A percentile compares a stretch with the other conserved stretches of the same genome.
These are phyloP conservation scores for Solanum corneliomulleri DNA, from an alignment of 257 asterid genomes.

Conservation along the genomic window DNA sequence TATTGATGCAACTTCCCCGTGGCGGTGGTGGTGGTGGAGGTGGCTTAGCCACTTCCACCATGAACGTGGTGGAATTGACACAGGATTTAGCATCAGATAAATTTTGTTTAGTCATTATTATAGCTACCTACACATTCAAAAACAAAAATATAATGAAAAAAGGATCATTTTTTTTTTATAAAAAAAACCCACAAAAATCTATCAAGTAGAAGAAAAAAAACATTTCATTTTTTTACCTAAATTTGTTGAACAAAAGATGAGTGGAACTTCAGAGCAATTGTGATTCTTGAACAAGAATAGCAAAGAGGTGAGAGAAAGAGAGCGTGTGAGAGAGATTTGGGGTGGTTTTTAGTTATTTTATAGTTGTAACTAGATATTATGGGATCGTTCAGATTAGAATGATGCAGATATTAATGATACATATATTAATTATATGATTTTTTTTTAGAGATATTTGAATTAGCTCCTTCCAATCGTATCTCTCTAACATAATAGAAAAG, in stretches of 20 bases:
- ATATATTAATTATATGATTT: too few species aligned
- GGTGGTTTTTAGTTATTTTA: not conserved
- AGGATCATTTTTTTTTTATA: not conserved
- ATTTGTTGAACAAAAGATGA: not conserved
- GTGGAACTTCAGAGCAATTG: not conserved
- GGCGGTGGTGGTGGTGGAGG: conserved; percentile 19
- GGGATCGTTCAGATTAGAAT: not conserved
- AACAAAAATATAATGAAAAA: not conserved
- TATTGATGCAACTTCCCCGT: conserved; percentile 50
- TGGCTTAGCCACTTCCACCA: conserved; percentile 40
- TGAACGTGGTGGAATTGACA: conserved; percentile 14
- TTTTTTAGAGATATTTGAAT: too few species aligned
- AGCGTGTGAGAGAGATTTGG: not conserved
- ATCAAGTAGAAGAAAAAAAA: not conserved
- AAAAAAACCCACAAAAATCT: not conserved
- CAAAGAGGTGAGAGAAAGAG: not conserved
- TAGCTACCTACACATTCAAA: not conserved
- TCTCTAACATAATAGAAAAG: too few species aligned
- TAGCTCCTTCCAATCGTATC: too few species aligned
- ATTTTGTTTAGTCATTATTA: conserved; percentile 39
- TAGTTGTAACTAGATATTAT: not conserved
- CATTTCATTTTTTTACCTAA: not conserved
- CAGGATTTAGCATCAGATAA: conserved; percentile 32
- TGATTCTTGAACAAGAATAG: not conserved
- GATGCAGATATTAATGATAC: too few species aligned